Percentiles rank a stretch among this genome's conserved stretches.
These are phyloP conservation scores for Suaeda aralocaspica DNA, from an alignment of 148 eudicot species.

Conservation along the genomic window DNA sequence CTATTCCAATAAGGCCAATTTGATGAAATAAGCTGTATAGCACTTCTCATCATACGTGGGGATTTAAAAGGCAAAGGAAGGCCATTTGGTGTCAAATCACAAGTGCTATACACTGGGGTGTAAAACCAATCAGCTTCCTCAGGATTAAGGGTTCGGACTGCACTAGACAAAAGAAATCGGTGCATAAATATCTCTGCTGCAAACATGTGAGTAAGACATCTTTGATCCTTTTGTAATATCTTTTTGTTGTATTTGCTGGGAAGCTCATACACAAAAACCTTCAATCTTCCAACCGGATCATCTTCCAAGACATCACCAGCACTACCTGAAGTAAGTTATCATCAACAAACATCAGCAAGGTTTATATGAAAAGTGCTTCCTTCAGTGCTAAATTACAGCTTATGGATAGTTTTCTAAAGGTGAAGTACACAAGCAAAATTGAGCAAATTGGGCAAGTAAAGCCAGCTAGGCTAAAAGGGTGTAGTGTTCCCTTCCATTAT, in stretches of 20 bases:
- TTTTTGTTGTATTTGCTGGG: conserved; percentile 99
- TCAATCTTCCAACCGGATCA: conserved; percentile 91
- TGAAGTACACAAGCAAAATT: not conserved
- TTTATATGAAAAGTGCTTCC: not conserved
- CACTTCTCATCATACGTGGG: conserved; percentile 99
- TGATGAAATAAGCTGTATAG: conserved; percentile 92
- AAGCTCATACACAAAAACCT: conserved; percentile 95
- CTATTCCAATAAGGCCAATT: conserved; percentile 99
- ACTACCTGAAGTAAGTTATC: conserved; percentile 51
- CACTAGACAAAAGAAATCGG: conserved; percentile 79
- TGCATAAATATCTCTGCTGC: conserved; percentile 99
- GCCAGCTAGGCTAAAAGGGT: not conserved
- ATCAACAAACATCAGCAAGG: conserved; percentile 13
- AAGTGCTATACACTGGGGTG: conserved; percentile 89
- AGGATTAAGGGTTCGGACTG: conserved; percentile 95
- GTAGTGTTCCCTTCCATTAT: not conserved
- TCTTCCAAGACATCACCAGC: conserved; percentile 99
- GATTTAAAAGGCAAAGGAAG: conserved; percentile 97
- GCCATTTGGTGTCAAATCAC: conserved; percentile 94
- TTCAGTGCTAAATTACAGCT: not conserved
- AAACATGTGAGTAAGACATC: conserved; percentile 98
- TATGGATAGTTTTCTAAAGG: no score
- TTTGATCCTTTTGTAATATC: conserved; percentile 82
- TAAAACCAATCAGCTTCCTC: conserved; percentile 99
- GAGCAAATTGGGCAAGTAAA: not conserved